phyloP scores from a whole-genome alignment of 257 asterid genomes.

The Solanum pimpinellifolium region DNA sequence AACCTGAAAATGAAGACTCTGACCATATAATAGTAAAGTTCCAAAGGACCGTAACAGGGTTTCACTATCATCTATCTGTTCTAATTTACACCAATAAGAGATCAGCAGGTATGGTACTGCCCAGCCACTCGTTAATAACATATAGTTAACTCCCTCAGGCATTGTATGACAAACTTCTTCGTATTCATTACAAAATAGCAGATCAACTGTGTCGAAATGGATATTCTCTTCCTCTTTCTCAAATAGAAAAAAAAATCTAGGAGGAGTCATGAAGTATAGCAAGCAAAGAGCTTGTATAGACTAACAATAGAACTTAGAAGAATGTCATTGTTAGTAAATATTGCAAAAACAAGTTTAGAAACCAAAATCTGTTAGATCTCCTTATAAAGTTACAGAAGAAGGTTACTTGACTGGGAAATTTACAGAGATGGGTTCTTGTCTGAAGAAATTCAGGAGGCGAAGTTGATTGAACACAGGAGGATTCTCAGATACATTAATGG shows the following conservation, averaged over 20 bases:
- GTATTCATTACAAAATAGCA: not conserved
- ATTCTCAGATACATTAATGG: not conserved
- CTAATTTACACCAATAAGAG: not conserved
- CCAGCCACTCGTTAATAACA: not conserved
- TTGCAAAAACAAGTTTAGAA: not conserved
- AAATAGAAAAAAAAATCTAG: not conserved
- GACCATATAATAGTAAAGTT: not conserved
- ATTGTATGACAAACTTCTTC: not conserved
- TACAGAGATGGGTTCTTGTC: not conserved
- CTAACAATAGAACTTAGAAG: not conserved
- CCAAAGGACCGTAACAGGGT: not conserved
- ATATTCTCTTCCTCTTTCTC: not conserved
- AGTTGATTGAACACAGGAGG: not conserved
- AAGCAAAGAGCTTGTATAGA: constrained; percentile 1
- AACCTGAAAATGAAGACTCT: not conserved
- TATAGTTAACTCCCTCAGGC: not conserved
- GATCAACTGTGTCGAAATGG: not conserved
- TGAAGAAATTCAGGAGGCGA: not conserved
- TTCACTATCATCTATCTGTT: not conserved
- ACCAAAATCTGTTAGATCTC: not conserved
- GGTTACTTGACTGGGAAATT: not conserved
- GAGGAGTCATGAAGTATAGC: not conserved
- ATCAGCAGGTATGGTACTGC: not conserved
- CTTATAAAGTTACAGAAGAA: not conserved
- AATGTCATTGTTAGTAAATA: not conserved